Base-by-base conservation (phyloP, 352 stramenopile genomes). In the Phytopythium helicoides region DNA sequence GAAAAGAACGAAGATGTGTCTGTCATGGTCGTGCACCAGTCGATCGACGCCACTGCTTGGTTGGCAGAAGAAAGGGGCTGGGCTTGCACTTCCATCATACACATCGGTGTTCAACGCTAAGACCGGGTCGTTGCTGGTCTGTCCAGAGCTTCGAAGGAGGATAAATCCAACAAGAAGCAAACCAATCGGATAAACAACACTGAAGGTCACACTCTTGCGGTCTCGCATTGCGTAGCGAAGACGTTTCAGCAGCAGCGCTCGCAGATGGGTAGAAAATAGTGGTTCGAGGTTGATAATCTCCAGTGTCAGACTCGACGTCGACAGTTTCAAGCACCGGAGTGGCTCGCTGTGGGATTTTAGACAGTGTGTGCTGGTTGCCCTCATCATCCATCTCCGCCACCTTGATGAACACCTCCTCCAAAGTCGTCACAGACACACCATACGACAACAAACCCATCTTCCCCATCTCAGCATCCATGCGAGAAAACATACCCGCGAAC, bases 401-500 rank as follows among this genome's bases (percentile, higher is more conserved):
- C 40, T 88, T 91, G 37, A 92, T 78, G 49, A 92, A 92, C 31
- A 92, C 82, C 54, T 91, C 76, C 48, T 92, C 82, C n/a, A 92
- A 33, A 9, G 82, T 87, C 1, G 82, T 89, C 12, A 98, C 94
- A 16, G 87, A 94, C 26, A 83, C 62, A 23, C 67, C 68, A 36
- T 82, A 86, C n/a, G 66, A 87, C 1, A 84, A 44, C 19, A 83
- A 25, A 0, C 66, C 56, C 3, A 96, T 53, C 10, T 34, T 34
- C 14, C 59, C 6, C 2, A 87, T 45, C 1, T 81, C 33, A 0
- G 41, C 34, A 45, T 95, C 86, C 11, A 96, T 52, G 1, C 64
- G 61, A 1, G 58, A 50, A 68, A 96, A 87, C 45, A 95, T 63
- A 6, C 49, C 57, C 1, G 76, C 62, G 51, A 95, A 95, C 48